phyloP scores from a whole-genome alignment of 805 yeast species.

The Candida chilensis region DNA sequence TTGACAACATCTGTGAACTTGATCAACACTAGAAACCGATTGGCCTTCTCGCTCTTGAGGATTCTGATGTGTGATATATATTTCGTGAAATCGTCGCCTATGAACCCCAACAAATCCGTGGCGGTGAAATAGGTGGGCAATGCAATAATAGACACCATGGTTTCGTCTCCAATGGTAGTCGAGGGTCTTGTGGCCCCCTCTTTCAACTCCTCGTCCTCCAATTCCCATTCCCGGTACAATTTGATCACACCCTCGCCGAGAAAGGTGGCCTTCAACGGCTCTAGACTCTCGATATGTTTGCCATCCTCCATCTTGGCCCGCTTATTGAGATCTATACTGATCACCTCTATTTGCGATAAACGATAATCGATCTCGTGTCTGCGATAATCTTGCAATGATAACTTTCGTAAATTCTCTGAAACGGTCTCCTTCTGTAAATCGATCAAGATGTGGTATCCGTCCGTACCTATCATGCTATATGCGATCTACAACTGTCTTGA shows the following conservation, averaged over 20 bases:
- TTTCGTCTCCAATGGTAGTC: constrained; percentile 37
- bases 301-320: no score
- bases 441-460: not conserved
- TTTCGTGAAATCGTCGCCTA: constrained; percentile 52
- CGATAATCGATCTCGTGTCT: not conserved
- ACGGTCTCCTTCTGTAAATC: no score
- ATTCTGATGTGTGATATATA: constrained; percentile 65
- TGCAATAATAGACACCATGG: constrained; percentile 73
- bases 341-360: not conserved
- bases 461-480: not conserved
- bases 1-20: constrained; percentile 51
- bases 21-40: constrained; percentile 68
- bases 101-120: constrained; percentile 72
- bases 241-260: constrained; percentile 71
- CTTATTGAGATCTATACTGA: not conserved
- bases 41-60: constrained; percentile 53
- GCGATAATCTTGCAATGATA: no score
- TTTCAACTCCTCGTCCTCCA: constrained; percentile 9
- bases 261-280: constrained; percentile 51
- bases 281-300: constrained; percentile 4
- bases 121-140: constrained; percentile 85
- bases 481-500: no score
- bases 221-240: constrained; percentile 47
- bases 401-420: no score
- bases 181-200: constrained; percentile 9